These are phyloP conservation scores for Lycium barbarum DNA, from an alignment of 257 asterid genomes.

Conservation along the genomic window DNA sequence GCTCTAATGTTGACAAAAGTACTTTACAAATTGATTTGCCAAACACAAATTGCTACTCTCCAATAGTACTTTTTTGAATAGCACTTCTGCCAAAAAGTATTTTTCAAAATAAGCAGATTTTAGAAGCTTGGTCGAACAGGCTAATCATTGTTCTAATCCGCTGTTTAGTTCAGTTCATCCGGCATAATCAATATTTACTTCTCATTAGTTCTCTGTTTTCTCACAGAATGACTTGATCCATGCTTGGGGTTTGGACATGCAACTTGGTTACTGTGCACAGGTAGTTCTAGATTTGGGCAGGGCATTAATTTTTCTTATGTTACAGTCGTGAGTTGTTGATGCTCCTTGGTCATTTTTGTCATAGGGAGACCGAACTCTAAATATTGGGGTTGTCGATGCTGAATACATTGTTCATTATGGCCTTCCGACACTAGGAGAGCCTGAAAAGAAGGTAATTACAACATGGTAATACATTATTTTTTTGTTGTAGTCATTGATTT, in stretches of 20 bases:
- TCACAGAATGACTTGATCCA: conserved; percentile 86
- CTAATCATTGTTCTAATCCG: neutral
- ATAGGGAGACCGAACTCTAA: conserved; percentile 76
- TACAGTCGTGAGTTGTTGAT: neutral
- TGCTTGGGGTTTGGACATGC: conserved; percentile 93
- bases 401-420: conserved; percentile 88
- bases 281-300: conserved; percentile 38
- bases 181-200: neutral
- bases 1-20: too few species aligned
- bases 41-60: too few species aligned
- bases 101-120: too few species aligned
- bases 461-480: too few species aligned
- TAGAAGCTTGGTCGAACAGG: too few species aligned
- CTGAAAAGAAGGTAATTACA: conserved; percentile 51
- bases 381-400: conserved; percentile 80
- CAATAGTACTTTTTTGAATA: too few species aligned
- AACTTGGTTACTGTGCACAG: conserved; percentile 90
- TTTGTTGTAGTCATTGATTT: too few species aligned
- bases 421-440: conserved; percentile 82
- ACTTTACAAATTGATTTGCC: too few species aligned
- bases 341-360: neutral
- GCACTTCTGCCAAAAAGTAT: too few species aligned
- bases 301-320: neutral
- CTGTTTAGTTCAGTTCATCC: neutral
- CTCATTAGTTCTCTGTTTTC: neutral